Evolutionary conservation across 108 stramenopile genomes (phyloP).

Genomic region (Cyclotella distinguenda): DNA sequence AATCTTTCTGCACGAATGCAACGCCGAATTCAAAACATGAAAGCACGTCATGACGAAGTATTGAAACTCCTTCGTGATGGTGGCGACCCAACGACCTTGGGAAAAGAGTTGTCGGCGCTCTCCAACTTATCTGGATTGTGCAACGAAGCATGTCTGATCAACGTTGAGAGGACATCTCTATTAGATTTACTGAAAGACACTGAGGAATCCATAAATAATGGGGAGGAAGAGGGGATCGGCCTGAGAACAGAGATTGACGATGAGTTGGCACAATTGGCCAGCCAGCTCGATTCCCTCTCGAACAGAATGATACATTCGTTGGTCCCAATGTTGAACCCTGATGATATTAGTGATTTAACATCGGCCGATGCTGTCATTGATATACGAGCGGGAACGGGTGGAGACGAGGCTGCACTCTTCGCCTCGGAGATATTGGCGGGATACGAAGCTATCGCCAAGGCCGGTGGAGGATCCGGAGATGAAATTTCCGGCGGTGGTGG

Average conservation of each 20-base stretch:
- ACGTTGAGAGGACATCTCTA: conserved; percentile 53
- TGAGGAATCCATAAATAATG: conserved; percentile 2
- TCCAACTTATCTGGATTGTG: conserved; percentile 34
- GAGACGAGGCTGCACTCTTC: conserved; percentile 94
- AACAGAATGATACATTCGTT: conserved; percentile 55
- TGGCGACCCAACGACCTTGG: conserved; percentile 50
- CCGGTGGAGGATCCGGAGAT: conserved; percentile 18
- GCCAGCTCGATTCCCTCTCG: conserved; percentile 30
- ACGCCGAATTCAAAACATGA: conserved; percentile 48
- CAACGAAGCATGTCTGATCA: conserved; percentile 37
- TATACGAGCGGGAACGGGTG: conserved; percentile 95
- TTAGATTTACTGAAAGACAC: conserved; percentile 62
- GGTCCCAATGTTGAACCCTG: conserved; percentile 68
- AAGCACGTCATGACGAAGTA: conserved; percentile 56
- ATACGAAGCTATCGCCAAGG: conserved; percentile 79
- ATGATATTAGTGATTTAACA: conserved; percentile 52
- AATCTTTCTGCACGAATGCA: not conserved
- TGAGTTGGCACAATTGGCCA: conserved; percentile 12
- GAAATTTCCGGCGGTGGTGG: conserved; percentile 6
- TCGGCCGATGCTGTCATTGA: conserved; percentile 86
- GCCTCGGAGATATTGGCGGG: conserved; percentile 82
- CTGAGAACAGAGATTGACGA: conserved; percentile 50
- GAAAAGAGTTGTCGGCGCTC: conserved; percentile 70
- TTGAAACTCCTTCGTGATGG: conserved; percentile 41
- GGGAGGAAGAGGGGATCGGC: conserved; percentile 43